Conservation (phyloP, 306 rosid genomes). For the Pyrus betulifolia region DNA sequence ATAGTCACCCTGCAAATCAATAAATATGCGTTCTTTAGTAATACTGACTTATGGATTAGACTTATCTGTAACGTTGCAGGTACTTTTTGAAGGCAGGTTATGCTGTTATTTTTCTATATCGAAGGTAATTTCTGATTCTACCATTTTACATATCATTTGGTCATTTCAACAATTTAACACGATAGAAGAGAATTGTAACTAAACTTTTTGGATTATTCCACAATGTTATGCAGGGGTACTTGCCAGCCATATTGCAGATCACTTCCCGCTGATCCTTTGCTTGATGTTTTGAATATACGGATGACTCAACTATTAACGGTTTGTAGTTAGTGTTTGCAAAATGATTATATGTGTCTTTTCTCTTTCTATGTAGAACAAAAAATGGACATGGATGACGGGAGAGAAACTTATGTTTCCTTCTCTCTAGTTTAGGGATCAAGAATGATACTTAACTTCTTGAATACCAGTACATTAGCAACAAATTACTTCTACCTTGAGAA, state of each 20-base stretch:
- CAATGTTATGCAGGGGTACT: conserved; percentile 56
- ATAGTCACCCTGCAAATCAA: conserved; percentile 19
- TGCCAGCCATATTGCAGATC: conserved; percentile 85
- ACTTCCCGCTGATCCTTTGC: conserved; percentile 86
- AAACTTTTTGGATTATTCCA: neutral
- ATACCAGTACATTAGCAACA: neutral
- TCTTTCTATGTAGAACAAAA: neutral
- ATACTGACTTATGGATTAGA: neutral
- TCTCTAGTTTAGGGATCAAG: neutral
- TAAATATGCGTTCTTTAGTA: neutral
- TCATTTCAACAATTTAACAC: neutral
- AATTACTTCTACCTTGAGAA: neutral
- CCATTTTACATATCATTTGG: neutral
- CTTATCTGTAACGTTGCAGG: conserved; percentile 38
- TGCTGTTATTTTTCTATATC: conserved; percentile 74
- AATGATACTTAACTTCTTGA: neutral
- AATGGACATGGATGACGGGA: neutral
- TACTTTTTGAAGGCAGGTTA: conserved; percentile 85
- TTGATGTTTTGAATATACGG: conserved; percentile 57
- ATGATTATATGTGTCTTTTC: neutral
- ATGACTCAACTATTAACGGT: conserved; percentile 59
- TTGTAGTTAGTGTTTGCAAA: neutral
- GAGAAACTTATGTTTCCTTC: neutral
- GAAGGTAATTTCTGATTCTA: conserved; percentile 41
- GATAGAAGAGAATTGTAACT: neutral